Conservation (phyloP, 805 yeast genomes). For the Wickerhamiella alocasiicola region DNA sequence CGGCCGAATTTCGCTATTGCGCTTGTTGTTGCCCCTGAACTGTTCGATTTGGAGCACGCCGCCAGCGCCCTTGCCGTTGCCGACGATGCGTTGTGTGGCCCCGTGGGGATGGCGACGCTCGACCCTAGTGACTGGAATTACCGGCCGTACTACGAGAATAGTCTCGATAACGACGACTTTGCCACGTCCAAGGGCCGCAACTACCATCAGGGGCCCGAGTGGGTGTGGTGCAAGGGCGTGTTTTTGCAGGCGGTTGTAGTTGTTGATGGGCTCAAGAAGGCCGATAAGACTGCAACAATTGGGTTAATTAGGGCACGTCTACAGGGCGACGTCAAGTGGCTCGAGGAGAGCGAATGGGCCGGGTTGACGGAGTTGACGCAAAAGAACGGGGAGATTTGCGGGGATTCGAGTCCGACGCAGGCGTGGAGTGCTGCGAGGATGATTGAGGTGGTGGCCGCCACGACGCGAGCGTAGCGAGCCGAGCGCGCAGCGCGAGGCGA, state of each 20-base stretch:
- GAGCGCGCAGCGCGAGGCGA: too few species aligned
- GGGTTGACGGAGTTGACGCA: constrained; percentile 89
- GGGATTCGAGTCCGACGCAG: constrained; percentile 87
- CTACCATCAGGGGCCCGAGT: constrained; percentile 97
- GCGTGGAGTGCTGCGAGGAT: constrained; percentile 92
- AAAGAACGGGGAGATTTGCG: constrained; percentile 68
- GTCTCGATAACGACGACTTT: constrained; percentile 73
- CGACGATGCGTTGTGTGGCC: constrained; percentile 67
- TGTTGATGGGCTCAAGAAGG: constrained; percentile 33
- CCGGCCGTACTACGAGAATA: constrained; percentile 75
- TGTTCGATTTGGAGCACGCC: constrained; percentile 55
- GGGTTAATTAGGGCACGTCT: constrained; percentile 49
- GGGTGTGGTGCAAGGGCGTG: constrained; percentile 90
- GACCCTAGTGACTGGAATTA: constrained; percentile 91
- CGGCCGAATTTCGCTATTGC: constrained; percentile 91
- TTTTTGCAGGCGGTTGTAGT: constrained; percentile 64
- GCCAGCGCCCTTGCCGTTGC: constrained; percentile 55
- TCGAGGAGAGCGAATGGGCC: constrained; percentile 73
- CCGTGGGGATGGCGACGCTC: constrained; percentile 79
- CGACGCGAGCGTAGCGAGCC: too few species aligned
- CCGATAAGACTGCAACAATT: constrained; percentile 30
- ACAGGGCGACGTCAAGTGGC: constrained; percentile 54
- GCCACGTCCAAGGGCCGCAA: constrained; percentile 91
- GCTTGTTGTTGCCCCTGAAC: constrained; percentile 87
- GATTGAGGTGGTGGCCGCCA: constrained; percentile 62